Conservation (phyloP, 2,329 filamentous ascomycete species). For the Fusarium nisikadoi region DNA sequence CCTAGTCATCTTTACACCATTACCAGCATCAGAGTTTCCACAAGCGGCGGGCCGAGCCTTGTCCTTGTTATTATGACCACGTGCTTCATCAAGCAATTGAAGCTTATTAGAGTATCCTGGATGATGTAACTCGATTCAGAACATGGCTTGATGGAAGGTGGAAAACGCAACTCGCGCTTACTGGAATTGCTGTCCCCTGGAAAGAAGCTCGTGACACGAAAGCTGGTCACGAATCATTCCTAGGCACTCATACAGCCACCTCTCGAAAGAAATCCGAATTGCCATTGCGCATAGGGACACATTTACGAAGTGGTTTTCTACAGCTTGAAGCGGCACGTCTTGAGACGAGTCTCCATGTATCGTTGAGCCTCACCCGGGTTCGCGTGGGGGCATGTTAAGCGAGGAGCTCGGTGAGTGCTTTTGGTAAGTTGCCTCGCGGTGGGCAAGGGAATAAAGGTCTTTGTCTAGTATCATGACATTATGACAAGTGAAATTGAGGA, state of each 20-base stretch:
- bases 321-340: not conserved
- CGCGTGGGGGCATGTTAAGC: slow-evolving; percentile 11
- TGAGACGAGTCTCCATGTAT: not conserved
- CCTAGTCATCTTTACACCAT: not conserved
- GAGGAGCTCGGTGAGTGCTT: slow-evolving; percentile 34
- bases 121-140: not conserved
- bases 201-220: not conserved
- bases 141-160: not conserved
- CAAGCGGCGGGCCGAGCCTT: slow-evolving; percentile 38
- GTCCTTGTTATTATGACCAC: slow-evolving; percentile 19
- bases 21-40: slow-evolving; percentile 28
- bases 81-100: not conserved
- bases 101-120: not conserved
- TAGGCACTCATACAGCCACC: not conserved
- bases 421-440: slow-evolving; percentile 23
- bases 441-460: not conserved
- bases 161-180: not conserved
- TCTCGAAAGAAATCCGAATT: not conserved
- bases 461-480: slow-evolving; percentile 11
- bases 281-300: not conserved
- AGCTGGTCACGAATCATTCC: not conserved
- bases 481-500: slow-evolving; percentile 4
- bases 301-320: slow-evolving; percentile 19
- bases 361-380: slow-evolving; percentile 26
- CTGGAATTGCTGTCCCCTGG: not conserved